Conservation (phyloP, 2,329 filamentous ascomycete genomes). For the Stachybotrys chlorohalonatus region DNA sequence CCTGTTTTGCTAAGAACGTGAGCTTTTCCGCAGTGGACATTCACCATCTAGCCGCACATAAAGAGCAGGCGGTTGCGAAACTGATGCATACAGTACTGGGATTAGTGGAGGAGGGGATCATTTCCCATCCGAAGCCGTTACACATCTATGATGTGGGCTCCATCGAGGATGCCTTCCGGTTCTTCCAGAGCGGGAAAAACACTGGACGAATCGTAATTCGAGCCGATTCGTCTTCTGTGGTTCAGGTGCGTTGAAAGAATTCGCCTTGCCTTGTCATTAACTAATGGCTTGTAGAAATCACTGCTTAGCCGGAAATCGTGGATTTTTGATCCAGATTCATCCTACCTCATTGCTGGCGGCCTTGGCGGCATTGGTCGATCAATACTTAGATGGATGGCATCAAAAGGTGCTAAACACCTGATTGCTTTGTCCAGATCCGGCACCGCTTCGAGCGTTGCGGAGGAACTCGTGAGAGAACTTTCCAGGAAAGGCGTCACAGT, state of each 20-base stretch:
- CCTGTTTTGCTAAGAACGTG: conserved; percentile 8
- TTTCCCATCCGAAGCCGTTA: conserved; percentile 1
- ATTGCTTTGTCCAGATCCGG: conserved; percentile 20
- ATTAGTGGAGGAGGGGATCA: conserved; percentile 3
- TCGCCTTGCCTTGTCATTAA: neutral
- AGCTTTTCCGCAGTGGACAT: conserved; percentile 10
- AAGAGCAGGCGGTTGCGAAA: neutral
- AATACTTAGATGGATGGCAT: conserved; percentile 10
- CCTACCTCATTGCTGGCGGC: conserved; percentile 15
- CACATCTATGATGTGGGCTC: conserved; percentile 1
- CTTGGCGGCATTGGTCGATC: conserved; percentile 12
- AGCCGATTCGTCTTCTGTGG: neutral
- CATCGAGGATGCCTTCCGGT: conserved; percentile 6
- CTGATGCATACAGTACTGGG: conserved; percentile 4
- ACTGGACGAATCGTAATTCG: conserved; percentile 3
- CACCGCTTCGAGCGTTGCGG: conserved; percentile 5
- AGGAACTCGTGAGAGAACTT: conserved; percentile 6
- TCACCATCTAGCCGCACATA: conserved; percentile 1
- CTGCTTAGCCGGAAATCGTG: neutral
- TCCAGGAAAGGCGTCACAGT: conserved; percentile 4
- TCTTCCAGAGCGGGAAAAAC: conserved; percentile 7
- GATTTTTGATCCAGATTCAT: neutral
- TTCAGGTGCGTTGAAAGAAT: neutral
- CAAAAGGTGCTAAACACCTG: conserved; percentile 13
- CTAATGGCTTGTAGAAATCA: neutral